Base-by-base conservation (phyloP, 1,139 yeast genomes). In the Hyphopichia burtonii region DNA sequence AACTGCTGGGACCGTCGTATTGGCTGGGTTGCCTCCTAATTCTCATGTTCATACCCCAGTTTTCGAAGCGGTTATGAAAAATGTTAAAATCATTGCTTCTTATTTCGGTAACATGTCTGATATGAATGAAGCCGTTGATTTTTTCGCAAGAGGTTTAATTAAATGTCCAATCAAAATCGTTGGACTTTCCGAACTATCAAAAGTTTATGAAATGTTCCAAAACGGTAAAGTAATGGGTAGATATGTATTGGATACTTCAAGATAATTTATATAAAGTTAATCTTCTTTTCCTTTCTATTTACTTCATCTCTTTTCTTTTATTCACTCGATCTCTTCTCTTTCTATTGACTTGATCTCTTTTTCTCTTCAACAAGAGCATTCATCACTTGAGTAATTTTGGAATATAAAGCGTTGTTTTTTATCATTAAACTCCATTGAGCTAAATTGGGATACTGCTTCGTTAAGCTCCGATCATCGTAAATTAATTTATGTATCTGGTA, bases 81-180 rank as follows among this genome's bases (percentile, higher is more conserved):
- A 86, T 37, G 72, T 83, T 50, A 70, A 70, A 54, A 80, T 84
- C 55, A 77, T 68, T 58, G 90, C 90, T 57, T 83, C 90, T 38
- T 83, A 83, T 56, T 90, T 84, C 44, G 91, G 91, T 59, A 83
- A 83, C 78, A 78, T 90, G 71, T 86, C 85, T 49, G 90, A 84
- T 63, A 76, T 88, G 34, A 74, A 85, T 52, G 90, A 83, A 66
- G 90, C 91, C 41, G 64, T 84, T 53, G 89, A 83, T 55, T 83
- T 83, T 75, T 25, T 25, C 11, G 28, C 28, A 25, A 25, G 28
- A 25, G 28, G 28, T 25, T 25, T 25, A 12, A 25, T 25, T 11
- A 25, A 25, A 10, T 25, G 28, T 25, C 28, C 28, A 5, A 25
- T 25, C 11, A 25, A 25, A 25, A 9, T 25, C n/a, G 28, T 25